Base-by-base conservation (phyloP, 2,329 filamentous ascomycete species). In the Aspergillus fumigatiaffinis region DNA sequence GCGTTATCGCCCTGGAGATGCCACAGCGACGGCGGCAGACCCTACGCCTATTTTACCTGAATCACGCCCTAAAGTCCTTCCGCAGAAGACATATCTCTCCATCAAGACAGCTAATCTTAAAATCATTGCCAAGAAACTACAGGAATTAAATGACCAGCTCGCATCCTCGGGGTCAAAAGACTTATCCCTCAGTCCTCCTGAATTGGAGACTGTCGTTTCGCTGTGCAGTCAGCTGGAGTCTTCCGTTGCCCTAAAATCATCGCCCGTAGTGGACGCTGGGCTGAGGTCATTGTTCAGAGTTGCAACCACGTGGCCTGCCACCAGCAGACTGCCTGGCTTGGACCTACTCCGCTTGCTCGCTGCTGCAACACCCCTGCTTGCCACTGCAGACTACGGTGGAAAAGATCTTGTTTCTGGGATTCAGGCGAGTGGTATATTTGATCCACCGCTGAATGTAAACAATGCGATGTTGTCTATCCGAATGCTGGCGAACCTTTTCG, bases 271-370 rank as follows among this genome's bases (percentile, higher is more conserved):
- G 6, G 72, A 81, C 6, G 70, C 77, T 20, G 82, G 85, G 0
- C 73, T 93, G 3, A 79, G 86, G 23, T 76, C 91, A 0, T 79
- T 92, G 5, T 77, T 91, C 57, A 90, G 87, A 66, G 82, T 95
- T 53, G 84, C 87, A 20, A 91, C 89, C 0, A 74, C 80, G 32
- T 99, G 94, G 94, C 89, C 92, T 2, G 86, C 88, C 53, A 80
- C 86, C 12, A 89, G 91, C 63, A 87, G 92, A 49, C 82, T 99
- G 0, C 90, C 94, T 0, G 90, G 87, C 12, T 83, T 99, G 0
- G 94, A 97, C 71, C 80, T 97, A 1, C 81, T 97, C 4, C 90
- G 94, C n/a, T 86, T 95, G 51, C 80, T 94, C 28, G 88, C 90
- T 1, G 85, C 87, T 1, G 85, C 84, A 4, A 82, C 82, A 7